Percentiles rank a stretch among this genome's conserved stretches.
These are phyloP conservation scores for Cordyceps farinosa DNA, from an alignment of 2,329 filamentous ascomycete genomes.

Conservation along the genomic window DNA sequence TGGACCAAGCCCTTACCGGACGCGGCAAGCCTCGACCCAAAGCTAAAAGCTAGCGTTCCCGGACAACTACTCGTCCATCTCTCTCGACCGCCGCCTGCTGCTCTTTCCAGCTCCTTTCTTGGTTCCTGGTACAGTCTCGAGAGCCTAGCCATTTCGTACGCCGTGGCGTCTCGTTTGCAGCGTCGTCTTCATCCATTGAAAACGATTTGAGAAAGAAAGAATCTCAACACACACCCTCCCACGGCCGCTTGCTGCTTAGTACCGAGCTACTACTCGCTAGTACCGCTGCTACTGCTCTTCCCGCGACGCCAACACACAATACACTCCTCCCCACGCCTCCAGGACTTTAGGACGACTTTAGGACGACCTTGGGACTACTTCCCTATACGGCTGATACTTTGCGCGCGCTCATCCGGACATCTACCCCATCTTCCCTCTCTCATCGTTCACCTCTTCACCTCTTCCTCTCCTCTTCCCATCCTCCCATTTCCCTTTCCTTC, in stretches of 20 bases:
- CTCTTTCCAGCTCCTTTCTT: conserved; percentile 7
- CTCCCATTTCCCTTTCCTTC: conserved; percentile 20
- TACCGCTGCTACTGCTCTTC: neutral
- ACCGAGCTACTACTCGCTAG: conserved; percentile 3
- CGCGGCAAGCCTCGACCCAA: conserved; percentile 17
- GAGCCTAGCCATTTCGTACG: neutral
- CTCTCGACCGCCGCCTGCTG: neutral
- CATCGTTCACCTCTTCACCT: conserved; percentile 10
- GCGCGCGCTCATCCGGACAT: neutral
- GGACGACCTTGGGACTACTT: no score
- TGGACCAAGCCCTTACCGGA: conserved; percentile 16
- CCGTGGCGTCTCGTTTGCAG: neutral
- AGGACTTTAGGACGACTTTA: neutral
- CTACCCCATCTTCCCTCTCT: neutral
- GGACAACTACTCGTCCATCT: conserved; percentile 1
- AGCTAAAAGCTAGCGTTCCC: conserved; percentile 16
- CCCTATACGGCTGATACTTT: neutral
- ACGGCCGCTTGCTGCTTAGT: neutral
- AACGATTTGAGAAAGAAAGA: neutral
- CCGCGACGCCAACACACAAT: conserved; percentile 5
- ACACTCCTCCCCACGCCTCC: conserved; percentile 5
- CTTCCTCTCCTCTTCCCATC: conserved; percentile 18
- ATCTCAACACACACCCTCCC: neutral
- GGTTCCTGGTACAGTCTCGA: neutral
- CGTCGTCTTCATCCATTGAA: neutral